Conservation (phyloP, 2,329 filamentous ascomycete genomes). For the Graphilbum ipis-grandicollis region DNA sequence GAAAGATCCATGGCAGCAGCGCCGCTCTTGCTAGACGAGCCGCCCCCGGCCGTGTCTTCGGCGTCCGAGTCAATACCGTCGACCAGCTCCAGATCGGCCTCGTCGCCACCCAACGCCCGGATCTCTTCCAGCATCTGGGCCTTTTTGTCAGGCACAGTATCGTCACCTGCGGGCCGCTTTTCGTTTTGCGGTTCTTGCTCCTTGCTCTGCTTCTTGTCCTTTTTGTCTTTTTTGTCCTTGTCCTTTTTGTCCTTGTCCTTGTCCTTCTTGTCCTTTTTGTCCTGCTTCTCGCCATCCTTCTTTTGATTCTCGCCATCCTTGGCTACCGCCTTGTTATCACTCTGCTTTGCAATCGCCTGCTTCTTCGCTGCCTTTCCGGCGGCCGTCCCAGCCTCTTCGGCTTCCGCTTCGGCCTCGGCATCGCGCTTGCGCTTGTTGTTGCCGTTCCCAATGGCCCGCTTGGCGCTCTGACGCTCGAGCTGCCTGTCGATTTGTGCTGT, state of each 20-base stretch:
- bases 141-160: too few relatives aligned
- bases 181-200: too few relatives aligned
- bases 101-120: slow-evolving; percentile 44
- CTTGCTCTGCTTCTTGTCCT: too few relatives aligned
- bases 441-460: slow-evolving; percentile 10
- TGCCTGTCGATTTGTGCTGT: slow-evolving; percentile 39
- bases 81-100: slow-evolving; percentile 45
- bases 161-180: too few relatives aligned
- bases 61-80: slow-evolving; percentile 34
- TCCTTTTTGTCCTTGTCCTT: too few relatives aligned
- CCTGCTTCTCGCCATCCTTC: too few relatives aligned
- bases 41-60: slow-evolving; percentile 20
- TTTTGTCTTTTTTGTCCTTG: too few relatives aligned
- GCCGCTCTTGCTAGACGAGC: slow-evolving; percentile 10
- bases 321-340: slow-evolving; percentile 6
- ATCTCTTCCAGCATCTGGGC: slow-evolving; percentile 40
- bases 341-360: slow-evolving; percentile 9
- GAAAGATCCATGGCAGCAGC: slow-evolving; percentile 9
- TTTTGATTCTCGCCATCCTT: too few relatives aligned
- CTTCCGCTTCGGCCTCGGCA: neutral
- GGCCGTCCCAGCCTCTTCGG: neutral
- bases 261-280: too few relatives aligned
- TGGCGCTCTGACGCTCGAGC: slow-evolving; percentile 21
- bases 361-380: slow-evolving; percentile 19
- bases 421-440: slow-evolving; percentile 10